These are phyloP conservation scores for Effrenium voratum DNA, from an alignment of 73 alveolate species.

Conservation along the genomic window DNA sequence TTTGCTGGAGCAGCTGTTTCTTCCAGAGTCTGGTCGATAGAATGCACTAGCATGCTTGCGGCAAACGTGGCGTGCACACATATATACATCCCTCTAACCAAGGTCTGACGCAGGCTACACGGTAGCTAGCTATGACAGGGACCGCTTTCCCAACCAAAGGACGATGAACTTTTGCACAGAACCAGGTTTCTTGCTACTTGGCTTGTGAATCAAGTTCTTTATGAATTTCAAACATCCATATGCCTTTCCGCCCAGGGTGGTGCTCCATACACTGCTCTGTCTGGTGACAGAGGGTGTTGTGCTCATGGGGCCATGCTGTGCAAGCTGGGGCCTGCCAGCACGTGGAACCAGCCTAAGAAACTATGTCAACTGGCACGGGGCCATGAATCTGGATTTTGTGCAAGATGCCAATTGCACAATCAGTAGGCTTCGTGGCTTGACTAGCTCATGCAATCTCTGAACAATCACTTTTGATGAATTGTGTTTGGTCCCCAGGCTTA, in stretches of 20 bases:
- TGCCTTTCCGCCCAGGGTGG: conserved; percentile 34
- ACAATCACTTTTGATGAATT: too few relatives aligned
- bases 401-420: background rate
- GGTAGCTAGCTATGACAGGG: background rate
- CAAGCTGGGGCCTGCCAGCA: conserved; percentile 50
- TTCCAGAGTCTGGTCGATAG: background rate
- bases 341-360: background rate
- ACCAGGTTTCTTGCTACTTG: background rate
- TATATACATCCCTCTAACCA: background rate
- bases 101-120: background rate
- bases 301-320: conserved; percentile 58
- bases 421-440: background rate
- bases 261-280: conserved; percentile 11
- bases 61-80: too few relatives aligned
- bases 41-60: too few relatives aligned
- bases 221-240: too few relatives aligned
- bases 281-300: background rate
- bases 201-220: too few relatives aligned
- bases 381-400: background rate
- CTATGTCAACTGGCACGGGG: conserved; percentile 19
- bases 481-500: too few relatives aligned
- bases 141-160: background rate
- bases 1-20: conserved; percentile 28
- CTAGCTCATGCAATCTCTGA: too few relatives aligned
- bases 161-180: background rate